Evolutionary conservation across 176 grass and related monocot species (phyloP).

Genomic region (Thalia dealbata): DNA sequence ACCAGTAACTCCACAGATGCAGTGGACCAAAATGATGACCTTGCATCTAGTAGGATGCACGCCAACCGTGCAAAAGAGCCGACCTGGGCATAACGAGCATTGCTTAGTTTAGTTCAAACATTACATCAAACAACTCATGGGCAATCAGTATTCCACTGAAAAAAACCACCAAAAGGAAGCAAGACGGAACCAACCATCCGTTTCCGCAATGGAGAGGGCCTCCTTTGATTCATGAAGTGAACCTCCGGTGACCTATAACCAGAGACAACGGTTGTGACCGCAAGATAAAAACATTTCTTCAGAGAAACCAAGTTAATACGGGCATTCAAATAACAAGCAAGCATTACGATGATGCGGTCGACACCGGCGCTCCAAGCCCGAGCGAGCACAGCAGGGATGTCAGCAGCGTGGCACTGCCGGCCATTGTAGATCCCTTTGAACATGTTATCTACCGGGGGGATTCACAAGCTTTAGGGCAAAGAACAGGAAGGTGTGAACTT

Average conservation of each 20-base stretch:
- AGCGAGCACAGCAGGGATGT: constrained; percentile 61
- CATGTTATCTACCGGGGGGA: constrained; percentile 69
- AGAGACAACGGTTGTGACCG: background rate
- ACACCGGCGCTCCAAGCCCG: constrained; percentile 83
- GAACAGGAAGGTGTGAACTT: background rate
- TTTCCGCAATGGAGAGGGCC: constrained; percentile 69
- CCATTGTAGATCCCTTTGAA: constrained; percentile 95
- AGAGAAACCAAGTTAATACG: background rate
- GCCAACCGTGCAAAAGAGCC: constrained; percentile 85
- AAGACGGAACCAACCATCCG: constrained; percentile 45
- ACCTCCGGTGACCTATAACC: constrained; percentile 61
- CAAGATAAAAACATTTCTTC: background rate
- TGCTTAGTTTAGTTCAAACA: background rate
- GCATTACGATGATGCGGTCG: constrained; percentile 66
- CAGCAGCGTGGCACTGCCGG: constrained; percentile 64
- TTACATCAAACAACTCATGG: constrained; percentile 36
- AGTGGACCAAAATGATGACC: constrained; percentile 28
- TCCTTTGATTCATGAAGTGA: constrained; percentile 87
- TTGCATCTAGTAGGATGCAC: constrained; percentile 93
- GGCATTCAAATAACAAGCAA: background rate
- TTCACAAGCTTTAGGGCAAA: background rate
- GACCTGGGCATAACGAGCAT: constrained; percentile 41
- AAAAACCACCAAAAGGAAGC: background rate
- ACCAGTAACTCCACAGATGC: background rate
- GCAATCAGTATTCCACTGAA: background rate